These are phyloP conservation scores for Aspergillus arachidicola DNA, from an alignment of 2,329 filamentous ascomycete genomes.

Conservation along the genomic window DNA sequence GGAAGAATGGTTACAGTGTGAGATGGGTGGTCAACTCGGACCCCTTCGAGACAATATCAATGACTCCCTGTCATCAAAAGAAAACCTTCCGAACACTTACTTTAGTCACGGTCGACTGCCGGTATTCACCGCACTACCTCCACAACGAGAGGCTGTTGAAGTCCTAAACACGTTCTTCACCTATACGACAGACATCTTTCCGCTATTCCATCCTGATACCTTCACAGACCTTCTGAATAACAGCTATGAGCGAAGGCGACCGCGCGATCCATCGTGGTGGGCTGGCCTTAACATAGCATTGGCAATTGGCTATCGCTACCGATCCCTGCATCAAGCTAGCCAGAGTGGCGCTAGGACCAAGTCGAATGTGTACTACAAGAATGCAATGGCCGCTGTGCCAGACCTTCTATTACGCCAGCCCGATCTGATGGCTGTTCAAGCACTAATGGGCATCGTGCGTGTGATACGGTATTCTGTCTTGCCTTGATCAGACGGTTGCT, in stretches of 20 bases:
- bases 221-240: neutral
- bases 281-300: neutral
- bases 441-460: neutral
- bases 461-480: neutral
- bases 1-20: neutral
- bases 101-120: neutral
- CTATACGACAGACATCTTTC: neutral
- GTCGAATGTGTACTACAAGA: neutral
- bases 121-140: neutral
- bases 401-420: neutral
- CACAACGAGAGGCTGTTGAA: neutral
- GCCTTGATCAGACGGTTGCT: neutral
- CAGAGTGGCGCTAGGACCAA: neutral
- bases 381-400: neutral
- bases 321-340: neutral
- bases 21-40: neutral
- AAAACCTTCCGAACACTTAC: rapidly evolving
- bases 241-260: neutral
- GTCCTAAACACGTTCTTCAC: neutral
- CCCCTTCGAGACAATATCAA: neutral
- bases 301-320: neutral
- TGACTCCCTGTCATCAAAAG: neutral
- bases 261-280: neutral
- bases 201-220: neutral
- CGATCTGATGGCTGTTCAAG: neutral